phyloP scores from a whole-genome alignment of 1,284 basidiomycete genomes.

The Moesziomyces antarcticus region DNA sequence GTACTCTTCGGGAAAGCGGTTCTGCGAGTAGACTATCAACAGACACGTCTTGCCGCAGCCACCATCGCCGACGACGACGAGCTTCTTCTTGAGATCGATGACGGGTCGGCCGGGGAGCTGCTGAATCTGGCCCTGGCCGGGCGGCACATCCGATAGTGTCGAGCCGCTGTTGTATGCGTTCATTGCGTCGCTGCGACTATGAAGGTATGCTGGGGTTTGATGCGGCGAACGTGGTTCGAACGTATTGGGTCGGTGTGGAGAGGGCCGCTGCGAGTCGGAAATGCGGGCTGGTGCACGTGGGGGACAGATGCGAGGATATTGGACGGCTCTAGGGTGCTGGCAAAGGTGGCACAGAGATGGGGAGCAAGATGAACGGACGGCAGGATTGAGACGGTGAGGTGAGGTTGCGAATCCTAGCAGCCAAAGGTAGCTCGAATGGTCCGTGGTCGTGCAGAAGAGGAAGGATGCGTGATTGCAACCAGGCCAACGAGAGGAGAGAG shows the following conservation, averaged over 20 bases:
- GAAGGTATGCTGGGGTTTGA: background rate
- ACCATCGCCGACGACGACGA: slow-evolving; percentile 79
- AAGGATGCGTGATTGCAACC: background rate
- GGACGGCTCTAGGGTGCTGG: too few species aligned
- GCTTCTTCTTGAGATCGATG: slow-evolving; percentile 63
- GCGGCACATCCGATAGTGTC: slow-evolving; percentile 44
- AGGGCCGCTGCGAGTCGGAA: background rate
- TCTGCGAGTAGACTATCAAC: slow-evolving; percentile 85
- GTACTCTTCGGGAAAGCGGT: slow-evolving; percentile 96
- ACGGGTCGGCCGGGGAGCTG: slow-evolving; percentile 49
- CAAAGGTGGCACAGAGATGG: too few species aligned
- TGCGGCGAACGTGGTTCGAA: background rate
- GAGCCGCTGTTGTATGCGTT: slow-evolving; percentile 47
- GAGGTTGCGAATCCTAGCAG: background rate
- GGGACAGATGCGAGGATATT: background rate
- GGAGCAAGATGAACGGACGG: too few species aligned
- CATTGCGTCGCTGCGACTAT: slow-evolving; percentile 11
- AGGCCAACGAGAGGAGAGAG: too few species aligned
- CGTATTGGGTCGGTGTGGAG: background rate
- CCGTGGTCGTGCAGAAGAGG: background rate
- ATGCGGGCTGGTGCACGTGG: background rate
- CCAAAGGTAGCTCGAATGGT: background rate
- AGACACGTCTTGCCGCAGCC: slow-evolving; percentile 81
- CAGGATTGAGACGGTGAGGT: too few species aligned
- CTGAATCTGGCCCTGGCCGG: slow-evolving; percentile 43